phyloP scores from a whole-genome alignment of 768 basidiomycete genomes.

The Phanerochaete carnosa region DNA sequence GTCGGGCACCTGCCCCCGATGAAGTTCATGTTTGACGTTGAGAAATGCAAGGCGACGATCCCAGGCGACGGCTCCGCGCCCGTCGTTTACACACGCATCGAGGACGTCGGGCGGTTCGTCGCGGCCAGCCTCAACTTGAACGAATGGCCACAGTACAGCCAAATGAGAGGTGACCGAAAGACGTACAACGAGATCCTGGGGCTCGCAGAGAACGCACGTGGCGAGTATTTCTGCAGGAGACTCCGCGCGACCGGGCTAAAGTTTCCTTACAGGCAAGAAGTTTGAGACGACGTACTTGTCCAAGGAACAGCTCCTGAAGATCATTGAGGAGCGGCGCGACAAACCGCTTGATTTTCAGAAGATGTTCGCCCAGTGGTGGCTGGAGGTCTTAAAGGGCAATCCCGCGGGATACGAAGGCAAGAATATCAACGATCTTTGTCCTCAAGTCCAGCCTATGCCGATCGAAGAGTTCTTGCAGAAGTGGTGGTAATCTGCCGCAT shows the following conservation, averaged over 20 bases:
- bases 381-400: background rate
- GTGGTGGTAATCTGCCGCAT: background rate
- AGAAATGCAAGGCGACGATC: slow-evolving; percentile 4
- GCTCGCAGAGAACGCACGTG: background rate
- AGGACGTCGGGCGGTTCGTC: slow-evolving; percentile 10
- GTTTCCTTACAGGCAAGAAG: background rate
- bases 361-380: background rate
- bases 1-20: slow-evolving; percentile 1
- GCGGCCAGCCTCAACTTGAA: slow-evolving; percentile 5
- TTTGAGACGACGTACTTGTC: background rate
- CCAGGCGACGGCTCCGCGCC: slow-evolving; percentile 3
- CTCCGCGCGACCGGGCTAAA: background rate
- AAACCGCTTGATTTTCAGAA: background rate
- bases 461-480: background rate
- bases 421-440: background rate
- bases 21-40: slow-evolving; percentile 4
- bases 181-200: slow-evolving; percentile 2
- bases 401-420: background rate
- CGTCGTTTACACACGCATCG: slow-evolving; percentile 1
- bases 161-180: slow-evolving; percentile 1
- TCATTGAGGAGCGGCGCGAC: background rate
- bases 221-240: background rate
- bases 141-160: slow-evolving; percentile 4
- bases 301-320: background rate
- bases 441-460: background rate